phyloP scores from a whole-genome alignment of 129 eudicot species.

The Solidago caesia region DNA sequence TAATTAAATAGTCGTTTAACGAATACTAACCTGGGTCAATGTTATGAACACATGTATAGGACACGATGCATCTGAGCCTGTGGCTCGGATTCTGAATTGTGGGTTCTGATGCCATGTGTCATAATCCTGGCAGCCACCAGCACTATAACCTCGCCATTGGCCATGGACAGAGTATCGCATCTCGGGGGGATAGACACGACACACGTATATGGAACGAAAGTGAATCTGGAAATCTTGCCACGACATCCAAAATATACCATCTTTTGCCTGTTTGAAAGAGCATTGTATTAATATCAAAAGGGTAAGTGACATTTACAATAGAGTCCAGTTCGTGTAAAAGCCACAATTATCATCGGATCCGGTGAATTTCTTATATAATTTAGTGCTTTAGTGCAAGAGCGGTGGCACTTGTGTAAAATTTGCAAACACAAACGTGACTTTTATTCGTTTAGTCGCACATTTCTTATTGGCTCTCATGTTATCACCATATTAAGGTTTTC shows the following conservation, averaged over 20 bases:
- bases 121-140: conserved; percentile 99
- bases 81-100: conserved; percentile 81
- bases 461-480: no score
- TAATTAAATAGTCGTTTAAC: not conserved
- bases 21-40: conserved; percentile 76
- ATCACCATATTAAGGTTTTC: no score
- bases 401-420: not conserved
- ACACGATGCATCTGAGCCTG: conserved; percentile 88
- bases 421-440: not conserved
- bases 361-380: not conserved
- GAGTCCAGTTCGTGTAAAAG: no score
- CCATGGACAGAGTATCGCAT: conserved; percentile 93
- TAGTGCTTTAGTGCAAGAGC: not conserved
- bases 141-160: conserved; percentile 97
- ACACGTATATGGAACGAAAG: conserved; percentile 92
- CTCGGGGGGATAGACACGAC: conserved; percentile 98
- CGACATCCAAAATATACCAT: conserved; percentile 99
- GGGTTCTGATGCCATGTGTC: conserved; percentile 99
- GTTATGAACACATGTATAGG: conserved; percentile 98
- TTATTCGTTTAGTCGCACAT: no score
- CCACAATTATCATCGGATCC: not conserved
- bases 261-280: conserved; percentile 62
- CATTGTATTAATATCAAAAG: not conserved
- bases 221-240: conserved; percentile 99
- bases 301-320: not conserved